phyloP scores from a whole-genome alignment of 345 rosid genomes.

The Barbarea vulgaris region DNA sequence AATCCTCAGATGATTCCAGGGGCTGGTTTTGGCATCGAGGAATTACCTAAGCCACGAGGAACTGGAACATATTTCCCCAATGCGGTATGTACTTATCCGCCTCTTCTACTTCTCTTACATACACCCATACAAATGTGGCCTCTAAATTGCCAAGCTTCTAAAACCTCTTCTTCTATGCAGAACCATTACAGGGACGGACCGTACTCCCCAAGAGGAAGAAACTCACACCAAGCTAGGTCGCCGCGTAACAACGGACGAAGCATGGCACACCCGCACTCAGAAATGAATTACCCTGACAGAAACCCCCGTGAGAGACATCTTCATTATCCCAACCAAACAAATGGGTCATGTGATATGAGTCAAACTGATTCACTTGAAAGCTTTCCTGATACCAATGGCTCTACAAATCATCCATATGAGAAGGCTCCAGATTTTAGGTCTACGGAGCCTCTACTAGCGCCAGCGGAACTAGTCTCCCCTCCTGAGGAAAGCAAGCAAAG shows the following conservation, averaged over 20 bases:
- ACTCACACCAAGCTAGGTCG: slow-evolving; percentile 57
- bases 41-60: slow-evolving; percentile 71
- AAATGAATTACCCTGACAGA: slow-evolving; percentile 52
- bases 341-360: slow-evolving; percentile 47
- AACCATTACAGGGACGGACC: slow-evolving; percentile 69
- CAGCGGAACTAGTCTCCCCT: slow-evolving; percentile 13
- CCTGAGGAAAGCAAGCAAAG: slow-evolving; percentile 44
- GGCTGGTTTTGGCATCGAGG: slow-evolving; percentile 61
- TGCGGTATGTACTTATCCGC: slow-evolving; percentile 48
- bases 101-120: slow-evolving; percentile 20
- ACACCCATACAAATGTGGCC: neutral
- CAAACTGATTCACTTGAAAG: slow-evolving; percentile 48
- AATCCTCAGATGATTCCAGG: slow-evolving; percentile 52
- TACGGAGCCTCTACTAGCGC: slow-evolving; percentile 39
- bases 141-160: slow-evolving; percentile 23
- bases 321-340: slow-evolving; percentile 45
- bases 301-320: slow-evolving; percentile 49
- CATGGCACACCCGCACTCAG: slow-evolving; percentile 38
- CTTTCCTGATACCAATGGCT: slow-evolving; percentile 52
- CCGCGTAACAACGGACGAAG: slow-evolving; percentile 56
- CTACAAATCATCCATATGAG: slow-evolving; percentile 40
- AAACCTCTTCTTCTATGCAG: slow-evolving; percentile 53
- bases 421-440: slow-evolving; percentile 52
- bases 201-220: slow-evolving; percentile 52
- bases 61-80: slow-evolving; percentile 87